Percentiles rank a stretch among this genome's conserved stretches.
phyloP scores from a whole-genome alignment of 768 basidiomycete species.

The Mycena epipterygia region DNA sequence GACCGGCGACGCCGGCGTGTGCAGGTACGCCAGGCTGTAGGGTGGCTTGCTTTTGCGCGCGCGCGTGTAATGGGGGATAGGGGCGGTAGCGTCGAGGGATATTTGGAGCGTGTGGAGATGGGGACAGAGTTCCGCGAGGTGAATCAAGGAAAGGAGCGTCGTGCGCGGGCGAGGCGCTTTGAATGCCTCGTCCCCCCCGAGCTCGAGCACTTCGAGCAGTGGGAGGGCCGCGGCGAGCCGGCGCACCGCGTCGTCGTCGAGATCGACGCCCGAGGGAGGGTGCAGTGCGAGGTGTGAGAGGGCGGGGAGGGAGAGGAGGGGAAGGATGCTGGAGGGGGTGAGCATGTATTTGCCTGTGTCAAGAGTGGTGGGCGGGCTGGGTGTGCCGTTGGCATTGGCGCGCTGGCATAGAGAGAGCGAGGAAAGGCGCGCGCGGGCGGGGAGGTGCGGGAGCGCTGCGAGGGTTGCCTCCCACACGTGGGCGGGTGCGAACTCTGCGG shows the following conservation, averaged over 20 bases:
- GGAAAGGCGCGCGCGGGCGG: too few relatives aligned
- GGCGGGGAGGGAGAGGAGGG: neutral
- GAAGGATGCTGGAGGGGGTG: neutral
- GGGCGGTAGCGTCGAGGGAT: neutral
- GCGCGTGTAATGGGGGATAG: neutral
- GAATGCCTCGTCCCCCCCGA: neutral
- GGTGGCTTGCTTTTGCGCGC: neutral
- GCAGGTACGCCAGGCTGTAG: neutral
- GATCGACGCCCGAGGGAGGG: neutral
- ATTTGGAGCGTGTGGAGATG: neutral
- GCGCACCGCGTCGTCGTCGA: neutral
- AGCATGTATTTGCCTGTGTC: neutral
- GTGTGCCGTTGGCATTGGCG: too few relatives aligned
- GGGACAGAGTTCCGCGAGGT: neutral
- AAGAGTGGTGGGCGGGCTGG: neutral
- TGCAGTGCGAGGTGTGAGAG: neutral
- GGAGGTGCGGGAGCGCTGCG: too few relatives aligned
- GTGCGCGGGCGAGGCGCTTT: neutral
- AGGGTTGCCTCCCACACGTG: too few relatives aligned
- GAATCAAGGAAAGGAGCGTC: neutral
- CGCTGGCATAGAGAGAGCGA: too few relatives aligned
- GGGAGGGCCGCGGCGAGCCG: neutral
- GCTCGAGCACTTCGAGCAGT: neutral
- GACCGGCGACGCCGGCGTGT: neutral
- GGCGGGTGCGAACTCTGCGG: too few relatives aligned